Conservation (phyloP, 148 eudicot species). For the Arctostaphylos glauca region DNA sequence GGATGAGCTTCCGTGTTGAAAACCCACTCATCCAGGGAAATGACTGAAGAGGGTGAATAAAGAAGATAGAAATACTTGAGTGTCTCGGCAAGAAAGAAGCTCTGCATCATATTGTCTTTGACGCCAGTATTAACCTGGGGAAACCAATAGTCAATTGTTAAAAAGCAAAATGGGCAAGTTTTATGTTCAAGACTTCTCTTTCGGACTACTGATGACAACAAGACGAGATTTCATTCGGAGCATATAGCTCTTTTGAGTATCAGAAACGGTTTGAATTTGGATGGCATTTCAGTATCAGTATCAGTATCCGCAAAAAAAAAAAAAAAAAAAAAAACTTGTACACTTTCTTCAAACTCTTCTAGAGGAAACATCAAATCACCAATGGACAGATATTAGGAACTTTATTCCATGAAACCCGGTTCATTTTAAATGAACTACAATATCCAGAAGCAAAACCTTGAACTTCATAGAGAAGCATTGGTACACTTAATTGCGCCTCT, state of each 20-base stretch:
- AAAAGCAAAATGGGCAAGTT: background rate
- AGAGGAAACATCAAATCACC: background rate
- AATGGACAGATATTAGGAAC: background rate
- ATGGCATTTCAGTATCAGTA: background rate
- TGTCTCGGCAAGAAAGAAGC: constrained; percentile 91
- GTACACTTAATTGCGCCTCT: background rate
- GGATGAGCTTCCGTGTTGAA: constrained; percentile 96
- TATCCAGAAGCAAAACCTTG: background rate
- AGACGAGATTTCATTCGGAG: background rate
- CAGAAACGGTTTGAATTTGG: no score
- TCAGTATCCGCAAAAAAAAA: background rate
- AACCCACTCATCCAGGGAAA: constrained; percentile 79
- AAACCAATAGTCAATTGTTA: constrained; percentile 7
- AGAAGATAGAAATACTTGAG: constrained; percentile 82
- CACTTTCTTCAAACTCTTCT: background rate
- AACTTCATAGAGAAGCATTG: background rate
- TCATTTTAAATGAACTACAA: background rate
- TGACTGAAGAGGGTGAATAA: constrained; percentile 75
- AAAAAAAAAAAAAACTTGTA: background rate
- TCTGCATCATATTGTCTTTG: constrained; percentile 92
- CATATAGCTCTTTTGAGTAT: background rate
- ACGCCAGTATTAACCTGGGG: constrained; percentile 76
- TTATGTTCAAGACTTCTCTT: background rate
- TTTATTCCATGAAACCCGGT: background rate
- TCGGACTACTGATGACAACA: background rate